Evolutionary conservation across 139 green algal species (phyloP).

Genomic region (Diplosphaera chodatii): DNA sequence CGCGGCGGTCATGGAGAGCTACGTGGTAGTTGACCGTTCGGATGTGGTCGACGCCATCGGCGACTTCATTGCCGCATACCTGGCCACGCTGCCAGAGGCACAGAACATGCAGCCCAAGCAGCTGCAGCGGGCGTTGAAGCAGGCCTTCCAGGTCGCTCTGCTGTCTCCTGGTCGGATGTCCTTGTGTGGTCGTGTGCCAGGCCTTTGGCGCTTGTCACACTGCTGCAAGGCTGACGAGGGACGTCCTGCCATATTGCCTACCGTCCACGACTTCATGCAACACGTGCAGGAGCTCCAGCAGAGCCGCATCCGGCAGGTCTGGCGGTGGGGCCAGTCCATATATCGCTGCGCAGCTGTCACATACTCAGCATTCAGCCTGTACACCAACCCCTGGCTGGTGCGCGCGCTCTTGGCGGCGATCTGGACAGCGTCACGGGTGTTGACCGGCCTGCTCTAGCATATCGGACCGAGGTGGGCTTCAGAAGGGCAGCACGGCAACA

Average conservation of each 20-base stretch:
- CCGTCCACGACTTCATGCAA: neutral
- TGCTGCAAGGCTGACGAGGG: no score
- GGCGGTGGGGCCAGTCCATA: conserved; percentile 34
- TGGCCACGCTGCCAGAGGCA: conserved; percentile 37
- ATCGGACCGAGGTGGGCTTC: no score
- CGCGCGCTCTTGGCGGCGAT: conserved; percentile 38
- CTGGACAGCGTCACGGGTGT: conserved; percentile 26
- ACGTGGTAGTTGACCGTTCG: conserved; percentile 38
- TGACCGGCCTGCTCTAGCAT: conserved; percentile 5
- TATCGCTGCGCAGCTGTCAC: conserved; percentile 33
- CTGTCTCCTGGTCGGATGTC: neutral
- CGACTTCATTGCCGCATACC: conserved; percentile 46
- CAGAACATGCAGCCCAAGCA: conserved; percentile 31
- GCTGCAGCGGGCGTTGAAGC: conserved; percentile 35
- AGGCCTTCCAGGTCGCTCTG: conserved; percentile 11
- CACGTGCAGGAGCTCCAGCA: conserved; percentile 32
- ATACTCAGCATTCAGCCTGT: conserved; percentile 42
- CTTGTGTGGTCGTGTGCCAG: neutral
- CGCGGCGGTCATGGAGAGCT: conserved; percentile 22
- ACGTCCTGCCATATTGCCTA: no score
- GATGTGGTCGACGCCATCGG: conserved; percentile 44
- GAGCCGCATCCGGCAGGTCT: conserved; percentile 25
- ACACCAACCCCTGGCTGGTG: conserved; percentile 53
- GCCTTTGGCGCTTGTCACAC: no score
- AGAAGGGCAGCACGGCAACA: no score